Evolutionary conservation across 495 filamentous ascomycete species (phyloP).

Genomic region (Cenococcum geophilum): DNA sequence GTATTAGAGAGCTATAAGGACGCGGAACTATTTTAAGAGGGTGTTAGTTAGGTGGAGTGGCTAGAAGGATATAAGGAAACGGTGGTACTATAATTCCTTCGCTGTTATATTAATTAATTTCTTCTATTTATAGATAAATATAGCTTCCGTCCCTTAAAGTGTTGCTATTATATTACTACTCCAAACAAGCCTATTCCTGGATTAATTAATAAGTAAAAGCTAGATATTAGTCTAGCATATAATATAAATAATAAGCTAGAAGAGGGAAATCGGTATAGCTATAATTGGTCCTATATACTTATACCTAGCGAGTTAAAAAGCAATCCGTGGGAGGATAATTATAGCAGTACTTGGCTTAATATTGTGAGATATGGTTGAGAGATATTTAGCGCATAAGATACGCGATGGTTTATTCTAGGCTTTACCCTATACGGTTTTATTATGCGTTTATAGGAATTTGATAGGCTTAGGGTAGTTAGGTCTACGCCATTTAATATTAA

Average conservation of each 20-base stretch:
- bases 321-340: too few relatives aligned
- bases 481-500: too few relatives aligned
- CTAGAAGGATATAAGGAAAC: conserved; percentile 15
- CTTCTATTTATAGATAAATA: conserved; percentile 13
- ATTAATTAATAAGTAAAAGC: conserved; percentile 20
- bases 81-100: conserved; percentile 15
- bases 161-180: conserved; percentile 17
- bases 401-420: conserved; percentile 15
- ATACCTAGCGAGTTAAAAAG: too few relatives aligned
- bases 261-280: too few relatives aligned
- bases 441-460: conserved; percentile 25
- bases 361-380: too few relatives aligned
- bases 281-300: too few relatives aligned
- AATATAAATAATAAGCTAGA: too few relatives aligned
- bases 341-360: too few relatives aligned
- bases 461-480: conserved; percentile 15
- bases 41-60: too few relatives aligned
- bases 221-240: too few relatives aligned
- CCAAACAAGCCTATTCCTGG: conserved; percentile 25
- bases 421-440: conserved; percentile 25
- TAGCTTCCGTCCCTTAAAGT: conserved; percentile 17
- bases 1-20: too few relatives aligned
- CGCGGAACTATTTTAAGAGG: conserved; percentile 21
- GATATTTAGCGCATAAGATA: too few relatives aligned
- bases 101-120: conserved; percentile 13